A percentile compares a stretch with the other conserved stretches of the same genome.
phyloP scores from a whole-genome alignment of 2,329 filamentous ascomycete genomes.

The Penicillium olsonii region DNA sequence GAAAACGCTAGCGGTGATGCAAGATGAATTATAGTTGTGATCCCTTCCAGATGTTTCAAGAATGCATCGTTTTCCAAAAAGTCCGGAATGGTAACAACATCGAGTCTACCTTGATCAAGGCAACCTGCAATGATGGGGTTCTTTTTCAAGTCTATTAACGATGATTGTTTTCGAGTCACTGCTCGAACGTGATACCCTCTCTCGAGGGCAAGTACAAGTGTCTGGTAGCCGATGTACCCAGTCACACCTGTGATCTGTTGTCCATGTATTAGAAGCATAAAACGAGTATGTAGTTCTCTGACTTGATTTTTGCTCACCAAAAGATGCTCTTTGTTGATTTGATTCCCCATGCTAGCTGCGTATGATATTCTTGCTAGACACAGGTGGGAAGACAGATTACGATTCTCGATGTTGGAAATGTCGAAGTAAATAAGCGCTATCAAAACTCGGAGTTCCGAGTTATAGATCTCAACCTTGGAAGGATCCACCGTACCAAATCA shows the following conservation, averaged over 20 bases:
- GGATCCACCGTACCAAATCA: too few relatives aligned
- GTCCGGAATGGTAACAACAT: not conserved
- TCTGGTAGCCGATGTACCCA: conserved; percentile 3
- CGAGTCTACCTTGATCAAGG: not conserved
- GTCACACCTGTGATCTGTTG: conserved; percentile 5
- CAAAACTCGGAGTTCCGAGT: too few relatives aligned
- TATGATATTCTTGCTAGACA: too few relatives aligned
- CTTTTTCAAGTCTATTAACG: not conserved
- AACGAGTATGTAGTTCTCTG: too few relatives aligned
- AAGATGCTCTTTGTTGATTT: too few relatives aligned
- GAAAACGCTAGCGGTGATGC: conserved; percentile 1
- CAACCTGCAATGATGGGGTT: not conserved
- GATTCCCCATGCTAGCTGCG: too few relatives aligned
- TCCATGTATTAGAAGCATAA: not conserved
- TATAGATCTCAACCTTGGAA: too few relatives aligned
- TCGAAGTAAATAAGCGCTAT: too few relatives aligned
- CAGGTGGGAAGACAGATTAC: too few relatives aligned
- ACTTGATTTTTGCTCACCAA: too few relatives aligned
- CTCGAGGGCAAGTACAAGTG: not conserved
- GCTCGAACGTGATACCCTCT: conserved; percentile 1
- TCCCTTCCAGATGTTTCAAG: not conserved
- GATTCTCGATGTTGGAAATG: too few relatives aligned
- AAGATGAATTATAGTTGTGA: conserved; percentile 1
- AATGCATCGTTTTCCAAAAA: conserved; percentile 1
- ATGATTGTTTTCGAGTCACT: not conserved